Percentiles rank a stretch among this genome's conserved stretches.
These are phyloP conservation scores for Maudiozyma saulgeensis DNA, from an alignment of 805 yeast genomes.

Conservation along the genomic window DNA sequence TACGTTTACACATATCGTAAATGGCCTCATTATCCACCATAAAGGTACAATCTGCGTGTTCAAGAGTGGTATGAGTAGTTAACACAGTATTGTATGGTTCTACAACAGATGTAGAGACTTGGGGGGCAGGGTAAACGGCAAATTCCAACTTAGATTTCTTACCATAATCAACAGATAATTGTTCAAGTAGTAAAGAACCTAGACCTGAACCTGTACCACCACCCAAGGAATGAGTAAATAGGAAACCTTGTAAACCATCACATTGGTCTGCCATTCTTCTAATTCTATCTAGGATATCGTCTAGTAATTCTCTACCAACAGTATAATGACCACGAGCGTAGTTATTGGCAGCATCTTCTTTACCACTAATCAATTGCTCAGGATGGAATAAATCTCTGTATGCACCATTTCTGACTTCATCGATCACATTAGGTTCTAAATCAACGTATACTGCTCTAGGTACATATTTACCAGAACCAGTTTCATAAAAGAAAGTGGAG, in stretches of 20 bases:
- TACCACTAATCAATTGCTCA: constrained; percentile 92
- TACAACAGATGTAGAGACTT: constrained; percentile 91
- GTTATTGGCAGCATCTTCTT: constrained; percentile 98
- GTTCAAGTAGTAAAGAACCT: constrained; percentile 88
- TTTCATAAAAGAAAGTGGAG: constrained; percentile 92
- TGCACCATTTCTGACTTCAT: constrained; percentile 91
- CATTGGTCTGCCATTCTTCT: constrained; percentile 96
- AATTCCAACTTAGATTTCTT: constrained; percentile 95
- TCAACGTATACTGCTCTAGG: constrained; percentile 97
- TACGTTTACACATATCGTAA: constrained; percentile 95
- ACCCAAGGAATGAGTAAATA: constrained; percentile 94
- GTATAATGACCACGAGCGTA: constrained; percentile 99
- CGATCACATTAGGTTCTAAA: constrained; percentile 95
- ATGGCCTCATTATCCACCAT: constrained; percentile 99
- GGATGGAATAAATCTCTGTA: constrained; percentile 94
- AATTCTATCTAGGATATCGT: constrained; percentile 88
- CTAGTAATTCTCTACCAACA: constrained; percentile 90
- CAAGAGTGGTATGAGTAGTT: constrained; percentile 94
- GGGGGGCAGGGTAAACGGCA: constrained; percentile 98
- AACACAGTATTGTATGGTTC: constrained; percentile 97
- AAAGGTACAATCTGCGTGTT: constrained; percentile 97
- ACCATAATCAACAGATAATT: constrained; percentile 84
- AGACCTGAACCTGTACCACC: constrained; percentile 99
- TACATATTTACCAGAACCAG: constrained; percentile 92
- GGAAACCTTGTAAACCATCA: constrained; percentile 95